These are phyloP conservation scores for Gamarada debralockiae DNA, from an alignment of 495 filamentous ascomycete genomes.

Conservation along the genomic window DNA sequence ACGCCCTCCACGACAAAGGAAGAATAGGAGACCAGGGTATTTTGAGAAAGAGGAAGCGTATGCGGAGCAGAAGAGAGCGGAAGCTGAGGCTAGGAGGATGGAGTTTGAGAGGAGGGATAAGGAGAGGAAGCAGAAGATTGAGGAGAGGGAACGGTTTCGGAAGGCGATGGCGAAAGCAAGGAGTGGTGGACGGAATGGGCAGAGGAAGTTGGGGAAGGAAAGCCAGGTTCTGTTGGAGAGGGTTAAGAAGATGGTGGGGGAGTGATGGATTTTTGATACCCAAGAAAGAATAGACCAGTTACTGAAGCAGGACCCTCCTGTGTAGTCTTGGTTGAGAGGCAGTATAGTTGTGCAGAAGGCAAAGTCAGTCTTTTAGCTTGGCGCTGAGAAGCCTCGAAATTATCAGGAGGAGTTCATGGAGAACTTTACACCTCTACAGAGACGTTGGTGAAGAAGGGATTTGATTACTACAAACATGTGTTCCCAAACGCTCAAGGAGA, in stretches of 20 bases:
- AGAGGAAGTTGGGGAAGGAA: constrained; percentile 80
- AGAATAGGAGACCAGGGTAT: constrained; percentile 57
- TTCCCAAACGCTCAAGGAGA: too few relatives aligned
- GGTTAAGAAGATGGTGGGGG: constrained; percentile 66
- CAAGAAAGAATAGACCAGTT: background rate
- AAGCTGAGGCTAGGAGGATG: constrained; percentile 55
- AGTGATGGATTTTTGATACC: constrained; percentile 7
- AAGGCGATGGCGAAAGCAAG: constrained; percentile 74
- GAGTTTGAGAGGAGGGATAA: constrained; percentile 51
- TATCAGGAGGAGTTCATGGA: too few relatives aligned
- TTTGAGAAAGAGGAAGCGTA: constrained; percentile 73
- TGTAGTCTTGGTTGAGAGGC: too few relatives aligned
- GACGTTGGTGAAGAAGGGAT: too few relatives aligned
- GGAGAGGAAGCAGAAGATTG: constrained; percentile 51
- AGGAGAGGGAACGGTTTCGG: constrained; percentile 58
- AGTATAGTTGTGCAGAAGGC: too few relatives aligned
- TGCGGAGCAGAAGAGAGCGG: constrained; percentile 61
- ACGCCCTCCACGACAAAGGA: constrained; percentile 20
- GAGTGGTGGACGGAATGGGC: constrained; percentile 69
- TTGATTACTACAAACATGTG: too few relatives aligned
- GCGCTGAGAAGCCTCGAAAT: too few relatives aligned
- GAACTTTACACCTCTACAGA: too few relatives aligned
- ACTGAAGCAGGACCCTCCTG: too few relatives aligned
- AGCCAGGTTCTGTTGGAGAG: constrained; percentile 78
- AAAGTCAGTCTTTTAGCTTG: too few relatives aligned